These are phyloP conservation scores for Paramecium caudatum DNA, from an alignment of 73 alveolate species.

Conservation along the genomic window DNA sequence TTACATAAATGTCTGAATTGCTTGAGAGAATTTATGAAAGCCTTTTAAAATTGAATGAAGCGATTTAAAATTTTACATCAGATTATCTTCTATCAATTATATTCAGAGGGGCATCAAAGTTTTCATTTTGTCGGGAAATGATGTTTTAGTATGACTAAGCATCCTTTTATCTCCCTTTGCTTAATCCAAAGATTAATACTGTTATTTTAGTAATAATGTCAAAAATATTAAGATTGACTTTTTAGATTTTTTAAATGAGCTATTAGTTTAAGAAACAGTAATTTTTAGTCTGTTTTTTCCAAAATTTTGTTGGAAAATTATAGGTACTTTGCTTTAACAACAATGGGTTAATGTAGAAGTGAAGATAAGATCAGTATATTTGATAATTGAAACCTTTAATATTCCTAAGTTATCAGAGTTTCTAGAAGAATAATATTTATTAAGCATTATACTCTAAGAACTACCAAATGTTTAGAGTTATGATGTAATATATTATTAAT, in stretches of 20 bases:
- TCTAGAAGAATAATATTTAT: not conserved
- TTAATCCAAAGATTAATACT: no score
- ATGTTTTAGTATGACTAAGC: no score
- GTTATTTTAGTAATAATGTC: no score
- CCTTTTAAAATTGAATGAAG: not conserved
- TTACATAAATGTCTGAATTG: not conserved
- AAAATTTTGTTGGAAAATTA: not conserved
- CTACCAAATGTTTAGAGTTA: not conserved
- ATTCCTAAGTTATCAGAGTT: not conserved
- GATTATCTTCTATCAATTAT: conserved; percentile 10
- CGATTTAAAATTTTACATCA: not conserved
- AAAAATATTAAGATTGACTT: not conserved
- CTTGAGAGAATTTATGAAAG: not conserved
- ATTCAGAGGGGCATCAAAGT: not conserved
- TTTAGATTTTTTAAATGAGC: conserved; percentile 9
- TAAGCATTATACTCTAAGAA: not conserved
- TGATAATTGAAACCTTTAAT: not conserved
- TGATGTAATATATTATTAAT: not conserved
- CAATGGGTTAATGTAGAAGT: not conserved
- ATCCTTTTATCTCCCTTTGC: no score
- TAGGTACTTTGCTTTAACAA: not conserved
- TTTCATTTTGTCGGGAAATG: conserved; percentile 25
- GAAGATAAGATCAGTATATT: conserved; percentile 17
- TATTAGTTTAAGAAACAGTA: not conserved
- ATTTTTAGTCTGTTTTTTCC: not conserved